Evolutionary conservation across 2,329 filamentous ascomycete genomes (phyloP).

Genomic region (Cercospora nicotianae): DNA sequence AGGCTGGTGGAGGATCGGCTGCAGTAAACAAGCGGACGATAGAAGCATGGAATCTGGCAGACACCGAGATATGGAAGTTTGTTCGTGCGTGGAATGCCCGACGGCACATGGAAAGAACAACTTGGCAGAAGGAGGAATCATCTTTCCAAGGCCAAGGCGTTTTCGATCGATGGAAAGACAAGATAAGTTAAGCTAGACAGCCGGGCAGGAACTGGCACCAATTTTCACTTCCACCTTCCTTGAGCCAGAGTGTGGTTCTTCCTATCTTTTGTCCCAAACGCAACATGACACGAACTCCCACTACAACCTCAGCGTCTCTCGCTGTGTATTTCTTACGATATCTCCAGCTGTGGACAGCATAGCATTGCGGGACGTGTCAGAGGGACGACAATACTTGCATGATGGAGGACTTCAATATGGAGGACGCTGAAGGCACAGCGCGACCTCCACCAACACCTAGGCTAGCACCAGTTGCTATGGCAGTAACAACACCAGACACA

Average conservation of each 20-base stretch:
- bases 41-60: slow-evolving; percentile 60
- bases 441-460: not conserved
- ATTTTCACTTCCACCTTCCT: not conserved
- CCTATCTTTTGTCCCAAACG: not conserved
- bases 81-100: slow-evolving; percentile 66
- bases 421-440: not conserved
- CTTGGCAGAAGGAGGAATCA: slow-evolving; percentile 71
- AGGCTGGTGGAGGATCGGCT: slow-evolving; percentile 15
- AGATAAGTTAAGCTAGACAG: slow-evolving; percentile 18
- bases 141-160: slow-evolving; percentile 60
- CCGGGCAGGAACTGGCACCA: not conserved
- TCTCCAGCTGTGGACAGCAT: not conserved
- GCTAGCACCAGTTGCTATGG: not conserved
- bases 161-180: slow-evolving; percentile 41
- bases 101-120: slow-evolving; percentile 60
- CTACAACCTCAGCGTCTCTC: not conserved
- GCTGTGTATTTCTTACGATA: not conserved
- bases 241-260: not conserved
- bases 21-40: slow-evolving; percentile 45
- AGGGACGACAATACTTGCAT: not conserved
- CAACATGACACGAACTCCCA: not conserved
- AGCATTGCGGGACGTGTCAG: not conserved
- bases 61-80: slow-evolving; percentile 77
- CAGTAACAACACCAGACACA: not conserved
- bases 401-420: not conserved